Conservation (phyloP, 768 basidiomycete genomes). For the Fomitopsis pulvina region DNA sequence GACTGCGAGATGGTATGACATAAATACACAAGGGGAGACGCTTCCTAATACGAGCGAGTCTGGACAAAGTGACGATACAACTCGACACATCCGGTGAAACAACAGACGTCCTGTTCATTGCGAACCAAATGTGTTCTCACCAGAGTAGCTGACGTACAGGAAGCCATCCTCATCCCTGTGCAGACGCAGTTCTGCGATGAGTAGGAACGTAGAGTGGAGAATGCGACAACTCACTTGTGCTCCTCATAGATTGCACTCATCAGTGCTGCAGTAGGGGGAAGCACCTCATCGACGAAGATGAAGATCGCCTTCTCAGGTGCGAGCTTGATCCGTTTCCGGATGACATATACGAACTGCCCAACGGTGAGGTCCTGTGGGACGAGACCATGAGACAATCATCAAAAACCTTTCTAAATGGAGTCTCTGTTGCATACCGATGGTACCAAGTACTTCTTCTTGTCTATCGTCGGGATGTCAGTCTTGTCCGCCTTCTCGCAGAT, state of each 20-base stretch:
- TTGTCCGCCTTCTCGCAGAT: slow-evolving; percentile 99
- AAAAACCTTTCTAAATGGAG: too few relatives aligned
- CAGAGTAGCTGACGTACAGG: slow-evolving; percentile 97
- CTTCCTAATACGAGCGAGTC: not conserved
- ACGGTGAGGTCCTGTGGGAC: slow-evolving; percentile 80
- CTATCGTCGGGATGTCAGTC: slow-evolving; percentile 97
- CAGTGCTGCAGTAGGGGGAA: slow-evolving; percentile 94
- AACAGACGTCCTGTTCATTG: slow-evolving; percentile 13
- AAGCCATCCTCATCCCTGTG: slow-evolving; percentile 97
- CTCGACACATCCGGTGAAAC: too few relatives aligned
- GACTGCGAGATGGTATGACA: not conserved
- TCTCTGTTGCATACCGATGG: slow-evolving; percentile 65
- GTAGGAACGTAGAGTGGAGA: not conserved
- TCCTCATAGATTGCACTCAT: slow-evolving; percentile 99
- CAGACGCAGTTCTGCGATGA: too few relatives aligned
- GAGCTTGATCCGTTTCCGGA: slow-evolving; percentile 99
- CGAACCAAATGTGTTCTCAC: slow-evolving; percentile 91
- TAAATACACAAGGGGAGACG: not conserved
- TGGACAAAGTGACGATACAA: not conserved
- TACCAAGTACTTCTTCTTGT: slow-evolving; percentile 99
- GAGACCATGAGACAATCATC: slow-evolving; percentile 7
- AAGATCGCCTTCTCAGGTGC: slow-evolving; percentile 99
- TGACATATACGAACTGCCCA: slow-evolving; percentile 99
- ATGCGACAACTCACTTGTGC: slow-evolving; percentile 73
- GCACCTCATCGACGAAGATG: slow-evolving; percentile 98